These are phyloP conservation scores for Thermoascus crustaceus DNA, from an alignment of 2,329 filamentous ascomycete species.

Conservation along the genomic window DNA sequence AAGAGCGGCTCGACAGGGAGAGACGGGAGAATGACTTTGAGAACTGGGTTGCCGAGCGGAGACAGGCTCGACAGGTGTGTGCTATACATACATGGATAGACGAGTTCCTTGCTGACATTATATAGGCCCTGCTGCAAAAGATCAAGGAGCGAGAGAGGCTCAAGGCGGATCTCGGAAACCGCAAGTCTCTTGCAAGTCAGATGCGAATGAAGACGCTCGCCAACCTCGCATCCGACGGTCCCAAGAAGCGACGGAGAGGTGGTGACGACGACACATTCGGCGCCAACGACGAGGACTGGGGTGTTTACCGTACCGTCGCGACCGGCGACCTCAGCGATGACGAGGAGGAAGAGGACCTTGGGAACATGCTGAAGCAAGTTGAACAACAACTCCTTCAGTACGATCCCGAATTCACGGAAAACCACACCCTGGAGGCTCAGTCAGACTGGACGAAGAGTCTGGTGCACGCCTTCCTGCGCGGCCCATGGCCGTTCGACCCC, in stretches of 20 bases:
- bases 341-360: conserved; percentile 84
- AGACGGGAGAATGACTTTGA: conserved; percentile 77
- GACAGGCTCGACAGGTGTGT: conserved; percentile 55
- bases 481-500: conserved; percentile 75
- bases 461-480: conserved; percentile 81
- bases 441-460: conserved; percentile 91
- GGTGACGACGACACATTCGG: conserved; percentile 95
- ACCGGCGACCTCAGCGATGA: conserved; percentile 74
- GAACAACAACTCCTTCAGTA: conserved; percentile 80
- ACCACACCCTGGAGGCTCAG: conserved; percentile 85
- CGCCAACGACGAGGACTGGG: conserved; percentile 96
- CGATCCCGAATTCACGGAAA: conserved; percentile 82
- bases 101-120: conserved; percentile 17
- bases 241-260: conserved; percentile 74
- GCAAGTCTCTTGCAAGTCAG: conserved; percentile 91
- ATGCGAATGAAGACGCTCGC: conserved; percentile 98
- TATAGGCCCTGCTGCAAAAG: conserved; percentile 60
- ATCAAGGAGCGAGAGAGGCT: conserved; percentile 91
- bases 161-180: conserved; percentile 90
- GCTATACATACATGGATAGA: not conserved
- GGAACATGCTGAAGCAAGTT: conserved; percentile 61
- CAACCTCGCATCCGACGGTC: conserved; percentile 84
- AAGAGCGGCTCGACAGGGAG: conserved; percentile 75
- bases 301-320: conserved; percentile 87
- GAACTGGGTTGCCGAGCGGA: conserved; percentile 75